phyloP scores from a whole-genome alignment of 495 filamentous ascomycete species.

The Pyrenula massariospora region DNA sequence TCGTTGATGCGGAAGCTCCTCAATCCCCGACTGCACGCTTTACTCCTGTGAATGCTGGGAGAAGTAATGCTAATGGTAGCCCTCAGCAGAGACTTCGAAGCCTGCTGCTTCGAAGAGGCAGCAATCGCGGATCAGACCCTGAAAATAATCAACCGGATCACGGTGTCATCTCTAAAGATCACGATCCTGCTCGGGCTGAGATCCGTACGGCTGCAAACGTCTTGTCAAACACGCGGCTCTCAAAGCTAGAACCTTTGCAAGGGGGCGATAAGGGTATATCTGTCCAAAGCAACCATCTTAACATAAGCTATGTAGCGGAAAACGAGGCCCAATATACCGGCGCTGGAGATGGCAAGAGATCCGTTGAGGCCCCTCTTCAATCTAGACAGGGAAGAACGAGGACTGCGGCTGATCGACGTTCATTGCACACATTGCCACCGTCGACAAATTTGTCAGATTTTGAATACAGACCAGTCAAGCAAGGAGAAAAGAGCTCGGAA shows the following conservation, averaged over 20 bases:
- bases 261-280: background rate
- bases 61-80: background rate
- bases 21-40: background rate
- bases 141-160: background rate
- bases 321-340: background rate
- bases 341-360: background rate
- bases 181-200: background rate
- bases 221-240: background rate
- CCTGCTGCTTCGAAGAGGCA: background rate
- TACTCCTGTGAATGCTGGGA: background rate
- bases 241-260: background rate
- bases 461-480: background rate
- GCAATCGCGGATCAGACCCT: background rate
- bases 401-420: background rate
- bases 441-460: background rate
- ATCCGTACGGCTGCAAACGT: background rate
- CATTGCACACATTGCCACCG: background rate
- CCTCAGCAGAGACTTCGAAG: background rate
- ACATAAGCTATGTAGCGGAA: background rate
- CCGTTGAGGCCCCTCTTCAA: background rate
- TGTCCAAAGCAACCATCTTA: background rate
- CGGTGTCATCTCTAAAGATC: background rate
- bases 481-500: background rate
- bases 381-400: background rate
- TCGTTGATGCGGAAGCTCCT: background rate